Evolutionary conservation across 2,329 filamentous ascomycete species (phyloP).

Genomic region (Pseudocercospora ulei): DNA sequence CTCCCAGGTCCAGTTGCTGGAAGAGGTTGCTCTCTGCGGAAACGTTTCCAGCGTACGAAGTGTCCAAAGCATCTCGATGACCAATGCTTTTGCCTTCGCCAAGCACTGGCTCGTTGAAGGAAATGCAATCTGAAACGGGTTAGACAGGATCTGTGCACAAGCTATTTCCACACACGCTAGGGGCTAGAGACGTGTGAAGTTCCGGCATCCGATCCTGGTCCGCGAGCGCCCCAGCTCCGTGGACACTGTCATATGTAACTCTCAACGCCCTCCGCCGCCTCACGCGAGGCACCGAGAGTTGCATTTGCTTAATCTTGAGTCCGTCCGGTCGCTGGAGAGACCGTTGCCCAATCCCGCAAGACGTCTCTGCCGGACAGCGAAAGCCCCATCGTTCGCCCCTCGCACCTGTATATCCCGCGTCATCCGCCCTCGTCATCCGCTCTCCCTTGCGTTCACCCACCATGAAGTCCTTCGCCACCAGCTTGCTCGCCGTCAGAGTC

Average conservation of each 20-base stretch:
- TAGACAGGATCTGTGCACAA: conserved; percentile 5
- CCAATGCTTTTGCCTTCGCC: conserved; percentile 1
- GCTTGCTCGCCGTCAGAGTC: conserved; percentile 46
- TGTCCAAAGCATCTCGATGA: conserved; percentile 1
- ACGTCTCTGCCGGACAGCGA: not conserved
- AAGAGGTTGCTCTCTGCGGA: too few species aligned
- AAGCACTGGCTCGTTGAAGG: conserved; percentile 1
- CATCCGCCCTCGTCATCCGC: conserved; percentile 10
- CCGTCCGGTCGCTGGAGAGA: conserved; percentile 4
- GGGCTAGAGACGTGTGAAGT: not conserved
- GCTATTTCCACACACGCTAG: conserved; percentile 8
- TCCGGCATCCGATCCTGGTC: conserved; percentile 6
- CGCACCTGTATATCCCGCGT: conserved; percentile 1
- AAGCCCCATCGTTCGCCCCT: conserved; percentile 9
- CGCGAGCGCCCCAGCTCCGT: conserved; percentile 13
- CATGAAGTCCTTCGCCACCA: conserved; percentile 39
- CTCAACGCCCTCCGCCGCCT: conserved; percentile 11
- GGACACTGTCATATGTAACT: conserved; percentile 11
- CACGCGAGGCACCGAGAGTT: conserved; percentile 9
- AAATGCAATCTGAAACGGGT: not conserved
- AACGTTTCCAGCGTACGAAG: conserved; percentile 1
- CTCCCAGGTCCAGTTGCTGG: too few species aligned
- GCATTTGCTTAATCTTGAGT: conserved; percentile 7
- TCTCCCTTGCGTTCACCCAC: conserved; percentile 22
- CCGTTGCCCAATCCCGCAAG: conserved; percentile 2